Evolutionary conservation across 805 yeast species (phyloP), one percentile per base, ranked within the genome.

Genomic region (Ogataea wickerhamii): DNA sequence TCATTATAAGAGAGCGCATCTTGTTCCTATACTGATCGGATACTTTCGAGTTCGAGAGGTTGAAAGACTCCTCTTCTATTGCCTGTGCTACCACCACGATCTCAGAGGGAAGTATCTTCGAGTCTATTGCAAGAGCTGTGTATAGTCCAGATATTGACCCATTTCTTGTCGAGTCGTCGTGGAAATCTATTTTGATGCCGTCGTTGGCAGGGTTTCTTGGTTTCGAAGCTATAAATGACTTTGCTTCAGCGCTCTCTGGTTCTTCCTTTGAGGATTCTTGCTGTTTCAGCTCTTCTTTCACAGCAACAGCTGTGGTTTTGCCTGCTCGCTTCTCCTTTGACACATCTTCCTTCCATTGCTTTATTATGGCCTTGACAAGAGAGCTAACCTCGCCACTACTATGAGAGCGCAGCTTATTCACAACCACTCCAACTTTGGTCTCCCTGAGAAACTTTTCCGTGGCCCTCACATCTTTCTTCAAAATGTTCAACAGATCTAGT

Each of bases 391-490:
- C 94, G 17, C 73, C 45, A 60, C 84, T 86, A 21, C 64, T 55
- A 32, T 80, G 78, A 6, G 85, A 65, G 47, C 95, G 78, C 53
- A 84, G 78, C 62, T 87, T 88, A 66, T 93, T 93, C 28, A 93
- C 97, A 6, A 89, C 91, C 13, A 93, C 91, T 47, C 98, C 98
- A n/a, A 93, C 91, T 61, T 87, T 88, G 6, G 98, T 93, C 55
- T 91, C 95, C 53, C 97, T 75, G 36, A 91, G 70, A 24, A 91
- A 68, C 57, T 80, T 76, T 56, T 91, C 98, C 1, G 94, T 80
- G 7, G 98, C 96, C 49, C 70, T 68, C 36, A 87, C 85, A 10
- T 85, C 86, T 40, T 72, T 76, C 49, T 82, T 79, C 44, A 91
- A 66, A 18, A 74, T 68, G 29, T 69, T 73, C 47, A 91, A 66